These are phyloP conservation scores for Calonectria pteridis DNA, from an alignment of 2,329 filamentous ascomycete genomes.

Conservation along the genomic window DNA sequence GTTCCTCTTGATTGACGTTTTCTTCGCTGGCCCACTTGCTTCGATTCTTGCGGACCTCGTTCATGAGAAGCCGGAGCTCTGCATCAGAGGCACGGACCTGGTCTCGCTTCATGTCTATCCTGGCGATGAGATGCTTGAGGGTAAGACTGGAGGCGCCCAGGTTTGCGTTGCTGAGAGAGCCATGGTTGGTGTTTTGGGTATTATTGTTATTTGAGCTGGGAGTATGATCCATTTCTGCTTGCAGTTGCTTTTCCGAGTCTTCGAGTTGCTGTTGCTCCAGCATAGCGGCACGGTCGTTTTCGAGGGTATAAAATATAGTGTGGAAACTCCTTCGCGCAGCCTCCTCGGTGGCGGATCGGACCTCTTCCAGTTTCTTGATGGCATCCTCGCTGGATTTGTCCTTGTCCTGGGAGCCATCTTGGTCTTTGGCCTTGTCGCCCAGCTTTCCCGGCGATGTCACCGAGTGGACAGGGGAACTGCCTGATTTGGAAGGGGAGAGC, in stretches of 20 bases:
- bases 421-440: conserved; percentile 65
- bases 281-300: conserved; percentile 97
- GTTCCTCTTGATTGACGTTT: conserved; percentile 95
- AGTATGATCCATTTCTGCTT: conserved; percentile 89
- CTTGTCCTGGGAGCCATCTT: conserved; percentile 62
- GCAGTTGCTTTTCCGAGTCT: conserved; percentile 94
- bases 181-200: conserved; percentile 75
- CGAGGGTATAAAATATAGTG: conserved; percentile 93
- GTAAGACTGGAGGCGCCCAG: conserved; percentile 96
- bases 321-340: conserved; percentile 91
- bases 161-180: conserved; percentile 92
- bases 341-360: conserved; percentile 90
- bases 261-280: conserved; percentile 96
- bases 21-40: conserved; percentile 99
- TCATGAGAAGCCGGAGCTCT: conserved; percentile 92
- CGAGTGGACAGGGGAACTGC: conserved; percentile 74
- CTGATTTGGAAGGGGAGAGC: conserved; percentile 77
- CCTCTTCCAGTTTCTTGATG: conserved; percentile 92
- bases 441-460: conserved; percentile 72
- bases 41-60: conserved; percentile 96
- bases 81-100: conserved; percentile 93
- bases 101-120: conserved; percentile 93
- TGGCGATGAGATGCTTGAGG: conserved; percentile 94
- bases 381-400: conserved; percentile 85
- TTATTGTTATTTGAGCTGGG: conserved; percentile 63